Base-by-base conservation (phyloP, 2,329 filamentous ascomycete species). In the Thielaviopsis euricoi region DNA sequence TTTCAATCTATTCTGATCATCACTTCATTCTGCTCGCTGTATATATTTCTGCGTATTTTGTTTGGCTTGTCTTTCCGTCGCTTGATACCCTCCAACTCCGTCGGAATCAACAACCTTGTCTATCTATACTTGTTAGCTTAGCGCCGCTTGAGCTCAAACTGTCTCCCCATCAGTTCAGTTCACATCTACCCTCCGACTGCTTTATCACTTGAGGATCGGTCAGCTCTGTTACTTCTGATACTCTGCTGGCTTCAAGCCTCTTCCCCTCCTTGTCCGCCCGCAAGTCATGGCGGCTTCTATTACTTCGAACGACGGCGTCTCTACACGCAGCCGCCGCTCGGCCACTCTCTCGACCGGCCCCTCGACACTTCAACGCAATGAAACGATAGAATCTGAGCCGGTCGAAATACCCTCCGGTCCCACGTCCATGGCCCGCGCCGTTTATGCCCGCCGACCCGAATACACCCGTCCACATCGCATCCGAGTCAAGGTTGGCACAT, bases 401-500 rank as follows among this genome's bases (percentile, higher is more conserved):
- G 70, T 70, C 57, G 76, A 80, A 43, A 64, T 72, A 1, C 64
- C 66, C n/a, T 69, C 74, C 15, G 75, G 72, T 43, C 79, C 77
- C 1, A 74, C 77, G 56, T 83, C 81, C 3, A 76, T 85, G n/a
- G 79, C 80, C 52, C 75, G 74, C 61, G 80, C 80, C 29, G 74
- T 97, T 46, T 80, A 85, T 66, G 82, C 86, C 46, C 80, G 93
- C 57, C 80, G 83, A 65, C 73, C 79, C 53, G 90, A 97, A 68
- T 98, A 90, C 68, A 85, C 86, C 25, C 80, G 83, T 43, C 80
- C 83, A 50, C 83, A 83, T 67, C 79, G 79, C 55, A 81, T 95
- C 64, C 84, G 83, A 63, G 80, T 98, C 69, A 96, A 96, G 71
- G 78, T 98, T 55, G 93, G 91, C 49, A 86, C 87, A 0, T 98